Conservation (phyloP, 257 asterid genomes). For the Solanum stenotomum region DNA sequence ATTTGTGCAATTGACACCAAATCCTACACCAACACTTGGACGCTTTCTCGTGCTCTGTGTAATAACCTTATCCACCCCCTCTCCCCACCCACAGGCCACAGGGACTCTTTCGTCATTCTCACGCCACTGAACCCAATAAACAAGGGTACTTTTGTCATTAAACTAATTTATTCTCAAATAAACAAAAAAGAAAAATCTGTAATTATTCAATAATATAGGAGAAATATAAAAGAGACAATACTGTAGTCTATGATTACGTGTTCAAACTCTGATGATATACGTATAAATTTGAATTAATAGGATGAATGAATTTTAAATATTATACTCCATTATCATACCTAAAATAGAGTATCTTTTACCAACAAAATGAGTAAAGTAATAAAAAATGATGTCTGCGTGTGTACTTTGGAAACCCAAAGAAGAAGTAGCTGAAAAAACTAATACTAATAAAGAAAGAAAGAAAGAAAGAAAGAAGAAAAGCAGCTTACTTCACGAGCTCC, state of each 20-base stretch:
- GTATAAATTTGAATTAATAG: not conserved
- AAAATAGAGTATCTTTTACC: not conserved
- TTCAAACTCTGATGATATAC: too few species aligned
- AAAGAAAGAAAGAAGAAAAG: constrained; percentile 18
- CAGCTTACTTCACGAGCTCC: constrained; percentile 41
- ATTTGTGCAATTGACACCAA: not conserved
- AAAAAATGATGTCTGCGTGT: not conserved
- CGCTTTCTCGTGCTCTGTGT: constrained; percentile 1
- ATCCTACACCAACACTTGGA: not conserved
- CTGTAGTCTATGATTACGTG: not conserved
- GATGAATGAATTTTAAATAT: too few species aligned
- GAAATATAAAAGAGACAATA: not conserved
- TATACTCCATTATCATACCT: not conserved
- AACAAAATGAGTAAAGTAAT: not conserved
- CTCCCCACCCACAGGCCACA: not conserved
- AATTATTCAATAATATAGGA: not conserved
- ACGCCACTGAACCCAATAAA: not conserved
- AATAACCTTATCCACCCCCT: not conserved
- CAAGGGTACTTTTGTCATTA: not conserved
- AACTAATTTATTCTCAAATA: not conserved
- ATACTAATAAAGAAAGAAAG: not conserved
- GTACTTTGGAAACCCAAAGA: constrained; percentile 13
- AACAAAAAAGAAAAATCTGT: not conserved
- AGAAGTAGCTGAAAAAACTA: constrained; percentile 1
- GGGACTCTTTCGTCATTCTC: not conserved